Percentiles rank a stretch among this genome's conserved stretches.
Evolutionary conservation across 352 stramenopile species (phyloP).

Genomic region (Phytophthora capsici): DNA sequence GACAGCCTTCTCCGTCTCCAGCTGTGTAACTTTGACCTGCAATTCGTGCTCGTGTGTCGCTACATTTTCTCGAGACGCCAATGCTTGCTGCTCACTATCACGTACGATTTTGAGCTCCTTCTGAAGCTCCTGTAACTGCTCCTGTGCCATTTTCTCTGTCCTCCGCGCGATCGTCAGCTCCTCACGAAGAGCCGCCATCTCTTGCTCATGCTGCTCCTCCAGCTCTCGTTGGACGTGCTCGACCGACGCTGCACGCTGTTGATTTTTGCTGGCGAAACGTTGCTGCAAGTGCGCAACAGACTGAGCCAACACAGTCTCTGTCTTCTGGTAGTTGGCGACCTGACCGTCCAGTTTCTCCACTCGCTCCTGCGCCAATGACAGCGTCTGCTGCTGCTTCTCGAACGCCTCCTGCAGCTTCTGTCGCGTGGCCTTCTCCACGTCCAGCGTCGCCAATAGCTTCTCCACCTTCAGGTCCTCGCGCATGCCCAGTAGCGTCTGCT

Average conservation of each 20-base stretch:
- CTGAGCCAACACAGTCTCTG: constrained; percentile 75
- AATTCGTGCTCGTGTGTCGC: constrained; percentile 39
- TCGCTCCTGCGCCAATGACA: constrained; percentile 51
- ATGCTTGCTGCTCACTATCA: constrained; percentile 30
- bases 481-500: constrained; percentile 59
- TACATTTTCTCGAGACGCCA: constrained; percentile 31
- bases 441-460: constrained; percentile 57
- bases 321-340: constrained; percentile 75
- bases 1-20: constrained; percentile 78
- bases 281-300: constrained; percentile 75
- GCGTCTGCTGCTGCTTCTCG: constrained; percentile 49
- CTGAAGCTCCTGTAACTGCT: constrained; percentile 42
- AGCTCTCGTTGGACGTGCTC: constrained; percentile 53
- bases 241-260: constrained; percentile 52
- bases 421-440: constrained; percentile 58
- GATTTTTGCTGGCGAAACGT: constrained; percentile 63
- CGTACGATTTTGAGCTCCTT: constrained; percentile 38
- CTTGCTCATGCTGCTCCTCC: constrained; percentile 42
- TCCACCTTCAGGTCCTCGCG: constrained; percentile 53
- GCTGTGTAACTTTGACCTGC: constrained; percentile 37
- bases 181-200: constrained; percentile 34
- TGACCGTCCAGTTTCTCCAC: constrained; percentile 51
- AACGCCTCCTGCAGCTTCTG: constrained; percentile 46
- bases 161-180: constrained; percentile 36
- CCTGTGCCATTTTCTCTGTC: constrained; percentile 40